Evolutionary conservation across 805 yeast species (phyloP).

Genomic region (Metschnikowia santaceciliae): DNA sequence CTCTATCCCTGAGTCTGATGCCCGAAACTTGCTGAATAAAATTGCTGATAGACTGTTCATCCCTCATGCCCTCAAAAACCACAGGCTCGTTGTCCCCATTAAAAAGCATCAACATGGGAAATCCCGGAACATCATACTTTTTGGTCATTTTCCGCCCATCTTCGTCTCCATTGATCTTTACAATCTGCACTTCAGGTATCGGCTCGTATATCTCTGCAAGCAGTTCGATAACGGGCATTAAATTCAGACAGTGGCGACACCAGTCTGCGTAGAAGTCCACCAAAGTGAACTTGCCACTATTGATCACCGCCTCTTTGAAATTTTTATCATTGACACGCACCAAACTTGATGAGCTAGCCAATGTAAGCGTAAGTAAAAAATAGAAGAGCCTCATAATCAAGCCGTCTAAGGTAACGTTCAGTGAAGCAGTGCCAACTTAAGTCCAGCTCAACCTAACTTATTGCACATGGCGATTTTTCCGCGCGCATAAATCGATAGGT

Average conservation of each 20-base stretch:
- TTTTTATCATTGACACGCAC: constrained; percentile 45
- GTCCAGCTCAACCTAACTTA: neutral
- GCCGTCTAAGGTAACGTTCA: neutral
- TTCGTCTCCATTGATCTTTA: constrained; percentile 58
- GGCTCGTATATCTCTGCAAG: constrained; percentile 29
- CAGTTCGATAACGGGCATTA: constrained; percentile 43
- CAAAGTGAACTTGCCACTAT: constrained; percentile 47
- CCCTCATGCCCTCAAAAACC: constrained; percentile 55
- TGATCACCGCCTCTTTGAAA: constrained; percentile 53
- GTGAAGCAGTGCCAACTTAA: neutral
- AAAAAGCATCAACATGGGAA: constrained; percentile 61
- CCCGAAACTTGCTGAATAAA: constrained; percentile 45
- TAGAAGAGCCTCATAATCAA: constrained; percentile 7
- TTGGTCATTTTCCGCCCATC: constrained; percentile 47
- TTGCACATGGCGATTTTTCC: neutral
- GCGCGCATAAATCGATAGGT: neutral
- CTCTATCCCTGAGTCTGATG: constrained; percentile 13
- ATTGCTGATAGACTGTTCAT: constrained; percentile 45
- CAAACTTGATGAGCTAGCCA: constrained; percentile 23
- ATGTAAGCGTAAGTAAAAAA: neutral
- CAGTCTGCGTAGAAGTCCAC: constrained; percentile 58
- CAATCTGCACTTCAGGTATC: constrained; percentile 41
- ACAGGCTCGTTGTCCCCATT: constrained; percentile 50
- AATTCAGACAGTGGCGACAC: constrained; percentile 64
- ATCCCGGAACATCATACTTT: constrained; percentile 54